These are phyloP conservation scores for Forsythia viridissima DNA, from an alignment of 257 asterid genomes.

Conservation along the genomic window DNA sequence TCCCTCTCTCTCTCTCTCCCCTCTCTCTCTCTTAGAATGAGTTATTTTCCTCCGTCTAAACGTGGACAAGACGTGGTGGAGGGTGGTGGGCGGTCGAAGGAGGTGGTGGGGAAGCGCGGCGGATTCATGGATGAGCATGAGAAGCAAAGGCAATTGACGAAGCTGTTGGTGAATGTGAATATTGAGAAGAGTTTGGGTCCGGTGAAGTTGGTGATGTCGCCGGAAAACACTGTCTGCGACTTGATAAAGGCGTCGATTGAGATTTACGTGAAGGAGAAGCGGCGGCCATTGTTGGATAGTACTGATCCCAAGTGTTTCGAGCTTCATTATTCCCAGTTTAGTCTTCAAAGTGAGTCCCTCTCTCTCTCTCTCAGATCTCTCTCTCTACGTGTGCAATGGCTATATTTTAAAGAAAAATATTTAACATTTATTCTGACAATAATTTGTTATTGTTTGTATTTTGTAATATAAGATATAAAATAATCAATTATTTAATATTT, in stretches of 20 bases:
- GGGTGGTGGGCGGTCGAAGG: background rate
- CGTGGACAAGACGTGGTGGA: background rate
- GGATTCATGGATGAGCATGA: conserved; percentile 20
- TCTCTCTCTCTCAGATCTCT: background rate
- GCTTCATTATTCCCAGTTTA: conserved; percentile 64
- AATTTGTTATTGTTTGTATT: too few relatives aligned
- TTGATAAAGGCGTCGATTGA: conserved; percentile 49
- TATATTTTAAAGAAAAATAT: too few relatives aligned
- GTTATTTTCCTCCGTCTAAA: conserved; percentile 1
- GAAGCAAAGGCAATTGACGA: conserved; percentile 34
- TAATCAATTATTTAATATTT: too few relatives aligned
- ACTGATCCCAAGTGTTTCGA: conserved; percentile 37
- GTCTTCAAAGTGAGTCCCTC: conserved; percentile 46
- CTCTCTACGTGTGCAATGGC: too few relatives aligned
- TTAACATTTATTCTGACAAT: too few relatives aligned
- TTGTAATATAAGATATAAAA: too few relatives aligned
- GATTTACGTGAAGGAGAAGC: conserved; percentile 53
- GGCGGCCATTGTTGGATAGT: conserved; percentile 51
- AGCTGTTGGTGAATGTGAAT: conserved; percentile 53
- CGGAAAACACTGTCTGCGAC: conserved; percentile 57
- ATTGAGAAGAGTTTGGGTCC: conserved; percentile 59
- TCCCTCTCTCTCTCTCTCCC: too few relatives aligned
- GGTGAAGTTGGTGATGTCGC: conserved; percentile 53
- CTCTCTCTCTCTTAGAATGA: background rate
- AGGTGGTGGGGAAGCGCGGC: conserved; percentile 5